These are phyloP conservation scores for Boletellus sp. DNA, from an alignment of 1,284 basidiomycete genomes.

Conservation along the genomic window DNA sequence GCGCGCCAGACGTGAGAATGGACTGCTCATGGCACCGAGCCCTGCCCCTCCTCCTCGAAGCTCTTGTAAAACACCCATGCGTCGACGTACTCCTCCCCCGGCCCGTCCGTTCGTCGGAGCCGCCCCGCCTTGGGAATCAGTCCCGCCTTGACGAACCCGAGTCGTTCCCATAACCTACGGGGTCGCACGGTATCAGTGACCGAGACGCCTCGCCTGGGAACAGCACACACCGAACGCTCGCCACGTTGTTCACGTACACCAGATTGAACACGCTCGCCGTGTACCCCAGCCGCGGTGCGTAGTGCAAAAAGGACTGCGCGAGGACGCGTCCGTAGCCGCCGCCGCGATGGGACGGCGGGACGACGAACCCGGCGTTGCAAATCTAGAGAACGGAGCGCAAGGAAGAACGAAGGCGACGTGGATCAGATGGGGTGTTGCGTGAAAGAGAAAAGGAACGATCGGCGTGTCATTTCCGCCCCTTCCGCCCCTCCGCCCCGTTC, in stretches of 20 bases:
- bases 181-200: too few species aligned
- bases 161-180: constrained; percentile 76
- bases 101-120: constrained; percentile 60
- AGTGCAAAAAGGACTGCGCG: constrained; percentile 78
- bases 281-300: constrained; percentile 80
- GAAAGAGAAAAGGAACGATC: background rate
- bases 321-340: constrained; percentile 71
- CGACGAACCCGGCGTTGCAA: constrained; percentile 89
- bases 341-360: constrained; percentile 65
- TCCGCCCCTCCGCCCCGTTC: background rate
- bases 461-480: constrained; percentile 14
- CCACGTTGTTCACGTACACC: constrained; percentile 81
- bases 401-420: background rate
- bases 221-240: constrained; percentile 53
- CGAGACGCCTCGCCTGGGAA: too few species aligned
- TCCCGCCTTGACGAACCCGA: constrained; percentile 82
- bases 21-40: too few species aligned
- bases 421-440: background rate
- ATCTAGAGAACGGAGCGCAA: constrained; percentile 49
- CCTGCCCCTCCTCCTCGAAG: constrained; percentile 39
- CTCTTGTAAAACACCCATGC: constrained; percentile 85
- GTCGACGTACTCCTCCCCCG: constrained; percentile 84
- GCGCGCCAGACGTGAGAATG: too few species aligned
- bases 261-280: constrained; percentile 91
- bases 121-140: constrained; percentile 83